Percentiles rank a stretch among this genome's conserved stretches.
phyloP scores from a whole-genome alignment of 768 basidiomycete species.

The Russula virescens region DNA sequence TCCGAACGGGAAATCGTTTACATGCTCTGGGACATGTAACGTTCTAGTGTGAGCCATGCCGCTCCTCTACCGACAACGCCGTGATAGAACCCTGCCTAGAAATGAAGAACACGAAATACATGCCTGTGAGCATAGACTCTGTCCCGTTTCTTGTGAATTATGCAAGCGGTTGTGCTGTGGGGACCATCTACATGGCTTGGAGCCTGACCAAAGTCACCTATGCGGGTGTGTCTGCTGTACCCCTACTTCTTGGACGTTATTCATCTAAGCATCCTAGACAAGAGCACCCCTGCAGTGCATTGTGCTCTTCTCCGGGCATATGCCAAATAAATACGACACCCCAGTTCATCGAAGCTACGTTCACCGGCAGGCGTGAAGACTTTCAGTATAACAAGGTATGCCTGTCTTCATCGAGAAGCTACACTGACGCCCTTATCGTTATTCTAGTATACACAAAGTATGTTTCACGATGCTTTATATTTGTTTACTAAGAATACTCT shows the following conservation, averaged over 20 bases:
- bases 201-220: slow-evolving; percentile 40
- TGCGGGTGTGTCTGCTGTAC: slow-evolving; percentile 44
- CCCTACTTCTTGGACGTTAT: not conserved
- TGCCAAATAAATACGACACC: slow-evolving; percentile 57
- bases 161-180: slow-evolving; percentile 49
- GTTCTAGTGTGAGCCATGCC: slow-evolving; percentile 13
- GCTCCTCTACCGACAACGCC: no score
- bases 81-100: slow-evolving; percentile 31
- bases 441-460: slow-evolving; percentile 49
- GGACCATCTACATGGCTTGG: slow-evolving; percentile 48
- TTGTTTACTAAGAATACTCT: not conserved
- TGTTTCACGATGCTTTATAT: not conserved
- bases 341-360: slow-evolving; percentile 56
- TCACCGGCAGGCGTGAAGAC: slow-evolving; percentile 52
- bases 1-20: slow-evolving; percentile 15
- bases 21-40: slow-evolving; percentile 18
- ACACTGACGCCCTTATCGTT: no score
- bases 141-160: slow-evolving; percentile 49
- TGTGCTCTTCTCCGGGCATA: slow-evolving; percentile 44
- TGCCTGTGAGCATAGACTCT: slow-evolving; percentile 46
- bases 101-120: slow-evolving; percentile 42
- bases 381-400: slow-evolving; percentile 64
- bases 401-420: not conserved
- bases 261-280: slow-evolving; percentile 34
- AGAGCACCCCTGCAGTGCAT: slow-evolving; percentile 42